phyloP scores from a whole-genome alignment of 139 green algal genomes.

The Closterium sp. region DNA sequence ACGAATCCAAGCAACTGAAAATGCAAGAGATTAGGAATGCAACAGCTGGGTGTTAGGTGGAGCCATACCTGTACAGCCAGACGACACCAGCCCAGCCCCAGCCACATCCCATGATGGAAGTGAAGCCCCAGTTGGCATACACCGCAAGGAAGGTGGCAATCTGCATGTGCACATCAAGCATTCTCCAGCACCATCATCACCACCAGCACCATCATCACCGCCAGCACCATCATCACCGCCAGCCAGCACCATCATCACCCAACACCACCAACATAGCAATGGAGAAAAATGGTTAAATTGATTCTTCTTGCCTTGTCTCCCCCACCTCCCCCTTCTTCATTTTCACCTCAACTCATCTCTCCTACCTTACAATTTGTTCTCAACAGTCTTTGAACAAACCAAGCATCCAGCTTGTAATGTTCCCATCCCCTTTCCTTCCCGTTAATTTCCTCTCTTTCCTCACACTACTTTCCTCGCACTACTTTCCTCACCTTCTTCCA shows the following conservation, averaged over 20 bases:
- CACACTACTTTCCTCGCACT: too few species aligned
- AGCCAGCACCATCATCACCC: too few species aligned
- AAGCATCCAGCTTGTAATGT: neutral
- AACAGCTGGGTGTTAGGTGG: neutral
- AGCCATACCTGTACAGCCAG: conserved; percentile 38
- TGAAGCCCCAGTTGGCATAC: conserved; percentile 51
- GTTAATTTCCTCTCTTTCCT: too few species aligned
- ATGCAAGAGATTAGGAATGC: neutral
- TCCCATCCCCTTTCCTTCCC: neutral
- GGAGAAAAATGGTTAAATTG: too few species aligned
- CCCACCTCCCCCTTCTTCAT: too few species aligned
- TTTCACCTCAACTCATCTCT: too few species aligned
- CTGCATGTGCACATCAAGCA: conserved; percentile 1
- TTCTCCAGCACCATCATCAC: neutral
- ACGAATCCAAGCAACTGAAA: too few species aligned
- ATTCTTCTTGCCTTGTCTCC: too few species aligned
- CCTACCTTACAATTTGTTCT: too few species aligned
- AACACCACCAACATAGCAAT: too few species aligned
- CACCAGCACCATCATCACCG: neutral
- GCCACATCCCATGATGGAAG: conserved; percentile 7
- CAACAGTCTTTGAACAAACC: too few species aligned
- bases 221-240: neutral
- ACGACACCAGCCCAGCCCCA: conserved; percentile 47
- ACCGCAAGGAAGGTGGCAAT: conserved; percentile 53
- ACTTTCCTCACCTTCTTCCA: too few species aligned